Evolutionary conservation across 1,139 yeast species (phyloP).

Genomic region (Geotrichum citri-aurantii): DNA sequence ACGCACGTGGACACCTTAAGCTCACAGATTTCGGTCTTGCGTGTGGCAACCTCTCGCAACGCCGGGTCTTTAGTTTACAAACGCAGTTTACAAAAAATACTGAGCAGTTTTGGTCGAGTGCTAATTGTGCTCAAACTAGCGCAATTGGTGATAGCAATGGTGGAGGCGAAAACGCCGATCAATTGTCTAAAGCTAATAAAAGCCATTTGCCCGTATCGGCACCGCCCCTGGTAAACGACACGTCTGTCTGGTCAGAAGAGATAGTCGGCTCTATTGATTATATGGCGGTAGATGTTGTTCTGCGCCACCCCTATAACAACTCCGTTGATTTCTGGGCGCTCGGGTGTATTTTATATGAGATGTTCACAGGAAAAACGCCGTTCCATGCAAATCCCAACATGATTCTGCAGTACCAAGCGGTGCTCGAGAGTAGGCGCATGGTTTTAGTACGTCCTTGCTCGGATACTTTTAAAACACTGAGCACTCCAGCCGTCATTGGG

Average conservation of each 20-base stretch:
- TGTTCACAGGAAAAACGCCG: constrained; percentile 18
- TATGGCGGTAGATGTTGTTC: constrained; percentile 19
- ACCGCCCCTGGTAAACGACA: not conserved
- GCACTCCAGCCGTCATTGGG: not conserved
- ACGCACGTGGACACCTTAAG: constrained; percentile 79
- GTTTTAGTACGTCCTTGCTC: not conserved
- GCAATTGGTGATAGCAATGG: not conserved
- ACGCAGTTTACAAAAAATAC: constrained; percentile 11
- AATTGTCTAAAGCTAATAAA: not conserved
- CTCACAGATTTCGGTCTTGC: constrained; percentile 79
- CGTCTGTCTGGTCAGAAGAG: constrained; percentile 17
- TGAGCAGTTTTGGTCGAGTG: not conserved
- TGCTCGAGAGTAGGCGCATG: constrained; percentile 1
- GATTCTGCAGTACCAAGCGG: constrained; percentile 10
- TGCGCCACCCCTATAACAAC: constrained; percentile 13
- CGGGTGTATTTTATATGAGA: constrained; percentile 19
- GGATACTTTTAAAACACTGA: not conserved
- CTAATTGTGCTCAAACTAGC: not conserved
- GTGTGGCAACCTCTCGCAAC: constrained; percentile 15
- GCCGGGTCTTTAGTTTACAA: constrained; percentile 10
- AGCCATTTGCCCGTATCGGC: constrained; percentile 1
- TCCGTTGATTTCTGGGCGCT: constrained; percentile 19
- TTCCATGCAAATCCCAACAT: constrained; percentile 17
- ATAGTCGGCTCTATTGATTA: constrained; percentile 19
- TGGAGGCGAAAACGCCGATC: not conserved